Evolutionary conservation across 2,329 filamentous ascomycete genomes (phyloP), one percentile per base, ranked within the genome.

Genomic region (Madurella fahalii): DNA sequence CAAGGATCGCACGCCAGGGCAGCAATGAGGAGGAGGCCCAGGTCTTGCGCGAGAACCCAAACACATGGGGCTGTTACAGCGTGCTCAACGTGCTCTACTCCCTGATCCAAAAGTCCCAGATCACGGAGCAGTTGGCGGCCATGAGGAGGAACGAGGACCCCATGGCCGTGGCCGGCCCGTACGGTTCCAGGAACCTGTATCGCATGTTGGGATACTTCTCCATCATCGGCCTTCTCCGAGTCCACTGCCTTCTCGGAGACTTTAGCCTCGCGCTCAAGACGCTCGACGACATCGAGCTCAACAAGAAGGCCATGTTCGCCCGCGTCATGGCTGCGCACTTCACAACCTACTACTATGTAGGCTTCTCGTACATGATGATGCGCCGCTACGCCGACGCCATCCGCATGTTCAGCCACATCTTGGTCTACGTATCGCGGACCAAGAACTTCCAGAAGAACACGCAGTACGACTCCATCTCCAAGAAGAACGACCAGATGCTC

Each of bases 301-400:
- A 97, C 82, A 99, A 99, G 83, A 97, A 97, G 82, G 92, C 94
- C 74, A 97, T 97, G 90, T 99, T 99, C 72, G 93, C 94, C 60
- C 90, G 94, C 63, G 94, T 99, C 72, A 97, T 99, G 94, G 93
- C 94, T 52, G 94, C 94, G 55, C 94, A 99, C 80, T 97, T 97
- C 79, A 96, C 93, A 64, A 99, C 94, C 63, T 99, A 97, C 84
- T 99, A 99, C 85, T 97, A 97, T 73, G 93, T 99, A 60, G 94
- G 94, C 65, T 99, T 99, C 85, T 95, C 90, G 65, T 99, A 99
- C 87, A 97, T 99, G 93, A 99, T 99, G 94, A 95, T 97, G 90
- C 91, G 94, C 78, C 90, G 94, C 71, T 99, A 99, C 73, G 90
- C 91, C 75, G 94, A 99, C 75, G 94, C 94, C 73, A 96, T 99